Base-by-base conservation (phyloP, 1,284 basidiomycete species). In the Boletellus sp. region DNA sequence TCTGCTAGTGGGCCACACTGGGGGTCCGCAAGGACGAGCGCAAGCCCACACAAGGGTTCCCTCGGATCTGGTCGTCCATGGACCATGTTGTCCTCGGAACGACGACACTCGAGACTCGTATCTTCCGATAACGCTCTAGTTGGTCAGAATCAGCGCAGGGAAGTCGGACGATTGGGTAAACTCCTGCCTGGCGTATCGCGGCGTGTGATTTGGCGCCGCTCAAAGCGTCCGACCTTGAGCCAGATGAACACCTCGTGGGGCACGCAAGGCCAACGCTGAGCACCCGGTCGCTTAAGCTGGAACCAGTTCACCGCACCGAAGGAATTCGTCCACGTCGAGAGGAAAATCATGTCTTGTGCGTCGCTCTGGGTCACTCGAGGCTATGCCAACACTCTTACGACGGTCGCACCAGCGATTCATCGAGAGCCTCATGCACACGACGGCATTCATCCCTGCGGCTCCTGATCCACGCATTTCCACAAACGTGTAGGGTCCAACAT, bases 211-310 rank as follows among this genome's bases (percentile, higher is more conserved):
- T 36, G 47, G 46, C 40, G 22, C 22, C 44, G 43, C 42, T 47
- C 45, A 32, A 49, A 36, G 39, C 28, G 18, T 51, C 45, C 42
- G 37, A 24, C 12, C 18, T 35, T 41, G 33, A 44, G 26, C 30
- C 21, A 32, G 24, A 49, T 49, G 7, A 45, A 56, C 8, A 41
- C 59, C 59, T 61, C 60, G 49, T 64, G 60, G 49, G 2, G 21
- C 4, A 47, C 50, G 60, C 52, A 22, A 65, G 64, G 61, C 40
- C 16, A 35, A 12, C 16, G 28, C 6, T 32, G 21, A 28, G 15
- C 18, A 13, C 8, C 30, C 15, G 19, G n/a, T 16, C 22, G 32
- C 18, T 33, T 16, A n/a, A 8, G 15, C 15, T 18, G 35, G 6
- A 43, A 8, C n/a, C 35, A 26, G 35, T 35, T 43, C 47, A 38